Evolutionary conservation across 768 basidiomycete genomes (phyloP).

Genomic region (Terana coerulea): DNA sequence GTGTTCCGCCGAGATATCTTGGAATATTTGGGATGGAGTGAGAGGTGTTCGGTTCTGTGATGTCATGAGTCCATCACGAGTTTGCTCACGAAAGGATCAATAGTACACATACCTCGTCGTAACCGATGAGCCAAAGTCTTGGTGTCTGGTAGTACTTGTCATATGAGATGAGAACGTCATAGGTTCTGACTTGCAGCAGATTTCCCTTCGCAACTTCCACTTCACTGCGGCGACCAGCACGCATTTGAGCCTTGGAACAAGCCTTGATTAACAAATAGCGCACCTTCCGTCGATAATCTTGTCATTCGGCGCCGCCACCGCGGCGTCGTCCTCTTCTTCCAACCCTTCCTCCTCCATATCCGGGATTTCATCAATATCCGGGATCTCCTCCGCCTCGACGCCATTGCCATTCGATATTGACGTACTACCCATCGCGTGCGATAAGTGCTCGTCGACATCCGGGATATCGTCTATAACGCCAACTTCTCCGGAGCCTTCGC

Average conservation of each 20-base stretch:
- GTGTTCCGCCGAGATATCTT: conserved; percentile 96
- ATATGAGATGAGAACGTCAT: conserved; percentile 99
- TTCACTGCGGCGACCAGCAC: conserved; percentile 40
- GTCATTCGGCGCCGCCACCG: conserved; percentile 61
- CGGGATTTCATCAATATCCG: conserved; percentile 95
- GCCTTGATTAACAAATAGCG: conserved; percentile 21
- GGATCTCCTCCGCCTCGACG: conserved; percentile 50
- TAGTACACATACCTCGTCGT: conserved; percentile 73
- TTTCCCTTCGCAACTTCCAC: conserved; percentile 73
- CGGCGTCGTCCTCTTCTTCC: conserved; percentile 85
- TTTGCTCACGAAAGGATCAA: background rate
- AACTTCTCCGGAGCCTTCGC: conserved; percentile 53
- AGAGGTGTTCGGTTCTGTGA: conserved; percentile 81
- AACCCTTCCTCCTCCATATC: conserved; percentile 98
- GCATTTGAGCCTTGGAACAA: conserved; percentile 6
- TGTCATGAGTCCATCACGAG: background rate
- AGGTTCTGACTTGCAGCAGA: conserved; percentile 92
- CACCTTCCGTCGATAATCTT: conserved; percentile 48
- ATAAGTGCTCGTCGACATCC: conserved; percentile 61
- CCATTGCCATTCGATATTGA: conserved; percentile 29
- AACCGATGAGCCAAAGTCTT: conserved; percentile 95
- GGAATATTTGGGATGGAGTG: conserved; percentile 88
- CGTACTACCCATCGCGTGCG: conserved; percentile 25
- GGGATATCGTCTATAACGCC: conserved; percentile 83
- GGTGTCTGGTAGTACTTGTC: conserved; percentile 99